Conservation (phyloP, 331 rosid genomes). For the Rhamnella rubrinervis region DNA sequence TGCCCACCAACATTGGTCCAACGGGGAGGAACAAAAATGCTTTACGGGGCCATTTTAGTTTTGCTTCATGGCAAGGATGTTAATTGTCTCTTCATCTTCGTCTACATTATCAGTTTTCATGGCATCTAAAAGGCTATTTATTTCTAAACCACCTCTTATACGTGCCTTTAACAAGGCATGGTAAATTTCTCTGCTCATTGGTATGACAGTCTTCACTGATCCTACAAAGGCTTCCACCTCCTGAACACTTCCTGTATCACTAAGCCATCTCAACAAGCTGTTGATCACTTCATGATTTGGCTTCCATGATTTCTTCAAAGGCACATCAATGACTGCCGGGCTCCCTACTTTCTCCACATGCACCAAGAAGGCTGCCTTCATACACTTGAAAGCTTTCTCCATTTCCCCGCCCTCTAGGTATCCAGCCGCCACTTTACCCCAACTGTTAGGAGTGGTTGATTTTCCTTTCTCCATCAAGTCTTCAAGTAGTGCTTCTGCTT, state of each 20-base stretch:
- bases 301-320: constrained; percentile 48
- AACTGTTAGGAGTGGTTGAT: constrained; percentile 48
- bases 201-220: constrained; percentile 39
- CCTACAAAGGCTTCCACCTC: constrained; percentile 56
- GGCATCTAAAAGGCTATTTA: constrained; percentile 39
- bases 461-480: constrained; percentile 54
- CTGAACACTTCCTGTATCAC: constrained; percentile 51
- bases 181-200: constrained; percentile 45
- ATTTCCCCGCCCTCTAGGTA: constrained; percentile 49
- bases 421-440: constrained; percentile 59
- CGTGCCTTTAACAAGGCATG: constrained; percentile 52
- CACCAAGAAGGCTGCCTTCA: constrained; percentile 49
- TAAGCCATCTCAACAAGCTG: constrained; percentile 55
- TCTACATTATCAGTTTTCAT: constrained; percentile 53
- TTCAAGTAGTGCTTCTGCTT: constrained; percentile 63
- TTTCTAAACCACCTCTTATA: constrained; percentile 49
- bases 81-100: constrained; percentile 36
- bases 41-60: constrained; percentile 2
- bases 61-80: constrained; percentile 37
- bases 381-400: constrained; percentile 56
- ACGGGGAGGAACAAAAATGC: neutral
- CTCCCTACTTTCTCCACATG: constrained; percentile 47
- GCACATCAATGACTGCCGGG: constrained; percentile 51
- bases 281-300: constrained; percentile 43
- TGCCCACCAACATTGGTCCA: neutral